Conservation (phyloP, 2,329 filamentous ascomycete species). For the Alternaria brassicicola region DNA sequence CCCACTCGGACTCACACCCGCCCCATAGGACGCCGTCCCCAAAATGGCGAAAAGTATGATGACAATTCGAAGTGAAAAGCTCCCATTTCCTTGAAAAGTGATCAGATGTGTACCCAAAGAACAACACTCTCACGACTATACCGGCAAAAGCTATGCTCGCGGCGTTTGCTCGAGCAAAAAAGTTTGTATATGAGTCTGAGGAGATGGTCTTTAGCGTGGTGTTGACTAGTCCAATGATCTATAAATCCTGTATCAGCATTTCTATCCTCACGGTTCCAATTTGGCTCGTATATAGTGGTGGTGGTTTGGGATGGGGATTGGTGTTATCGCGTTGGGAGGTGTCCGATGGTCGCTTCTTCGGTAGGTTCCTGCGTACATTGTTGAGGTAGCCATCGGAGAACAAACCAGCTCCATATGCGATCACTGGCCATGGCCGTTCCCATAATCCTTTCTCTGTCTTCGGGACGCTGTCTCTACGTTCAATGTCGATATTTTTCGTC, state of each 20-base stretch:
- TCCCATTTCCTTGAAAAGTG: constrained; percentile 85
- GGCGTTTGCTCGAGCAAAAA: constrained; percentile 74
- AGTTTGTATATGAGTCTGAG: constrained; percentile 69
- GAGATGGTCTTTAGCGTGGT: constrained; percentile 76
- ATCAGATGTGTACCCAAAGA: constrained; percentile 82
- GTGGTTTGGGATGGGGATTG: neutral
- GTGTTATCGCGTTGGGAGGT: constrained; percentile 11
- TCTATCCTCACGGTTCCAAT: neutral
- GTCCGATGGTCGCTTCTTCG: constrained; percentile 10
- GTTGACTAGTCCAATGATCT: constrained; percentile 87
- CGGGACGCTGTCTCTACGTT: constrained; percentile 37
- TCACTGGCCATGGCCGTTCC: constrained; percentile 70
- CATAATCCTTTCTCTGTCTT: constrained; percentile 43
- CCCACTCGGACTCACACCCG: constrained; percentile 68
- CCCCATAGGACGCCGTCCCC: constrained; percentile 76
- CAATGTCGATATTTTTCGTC: constrained; percentile 16
- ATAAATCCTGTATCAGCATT: neutral
- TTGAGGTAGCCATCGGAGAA: constrained; percentile 95
- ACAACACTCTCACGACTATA: constrained; percentile 79
- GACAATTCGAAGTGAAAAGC: constrained; percentile 79
- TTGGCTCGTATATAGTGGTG: neutral
- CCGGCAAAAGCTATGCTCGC: constrained; percentile 84
- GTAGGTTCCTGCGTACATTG: constrained; percentile 60
- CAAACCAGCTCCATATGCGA: constrained; percentile 87
- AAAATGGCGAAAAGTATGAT: constrained; percentile 85